Evolutionary conservation across 495 filamentous ascomycete genomes (phyloP), one percentile per base, ranked within the genome.

Genomic region (Amniculicola lignicola): DNA sequence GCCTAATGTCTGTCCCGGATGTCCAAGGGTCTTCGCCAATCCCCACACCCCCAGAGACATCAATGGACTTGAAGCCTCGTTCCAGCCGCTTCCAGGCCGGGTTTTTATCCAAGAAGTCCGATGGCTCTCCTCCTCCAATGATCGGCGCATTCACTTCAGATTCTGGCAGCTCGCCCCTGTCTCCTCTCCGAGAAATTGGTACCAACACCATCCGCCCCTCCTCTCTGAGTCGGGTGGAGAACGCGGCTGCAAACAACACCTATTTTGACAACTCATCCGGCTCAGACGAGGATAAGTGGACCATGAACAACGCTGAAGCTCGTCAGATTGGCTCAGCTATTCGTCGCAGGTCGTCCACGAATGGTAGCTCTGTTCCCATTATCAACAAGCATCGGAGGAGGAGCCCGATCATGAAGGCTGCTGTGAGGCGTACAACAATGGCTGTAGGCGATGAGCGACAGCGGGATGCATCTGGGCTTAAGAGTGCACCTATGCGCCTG

Each of bases 21-120:
- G 72, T 64, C 19, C 64, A 74, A n/a, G 76, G 77, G 51, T 82
- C 82, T 3, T 86, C 82, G 43, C 80, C 81, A 14, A 69, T 82
- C 25, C 77, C 74, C 4, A 54, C 70, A 14, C 71, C 73, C 24
- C 76, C 77, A 29, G 57, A 77, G 18, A 23, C 71, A 6, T 81
- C 80, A 10, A 67, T 81, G 11, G 74, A 83, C 27, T 40, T 74
- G 52, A 70, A 78, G 51, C 57, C 75, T 35, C 73, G 70, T 55
- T 27, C 74, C 67, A 90, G 82, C 69, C 80, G 93, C 28, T 96
- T 98, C 76, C 88, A 95, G 66, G 78, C 90, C 27, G 93, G 93
- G 22, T 96, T 95, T 69, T 74, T 97, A 46, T 84, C 87, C 16
- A 95, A 95, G 74, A 84, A 79, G 59, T 59, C 70, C 1, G 73